Base-by-base conservation (phyloP, 2,329 filamentous ascomycete genomes). In the Penicillium sp. region DNA sequence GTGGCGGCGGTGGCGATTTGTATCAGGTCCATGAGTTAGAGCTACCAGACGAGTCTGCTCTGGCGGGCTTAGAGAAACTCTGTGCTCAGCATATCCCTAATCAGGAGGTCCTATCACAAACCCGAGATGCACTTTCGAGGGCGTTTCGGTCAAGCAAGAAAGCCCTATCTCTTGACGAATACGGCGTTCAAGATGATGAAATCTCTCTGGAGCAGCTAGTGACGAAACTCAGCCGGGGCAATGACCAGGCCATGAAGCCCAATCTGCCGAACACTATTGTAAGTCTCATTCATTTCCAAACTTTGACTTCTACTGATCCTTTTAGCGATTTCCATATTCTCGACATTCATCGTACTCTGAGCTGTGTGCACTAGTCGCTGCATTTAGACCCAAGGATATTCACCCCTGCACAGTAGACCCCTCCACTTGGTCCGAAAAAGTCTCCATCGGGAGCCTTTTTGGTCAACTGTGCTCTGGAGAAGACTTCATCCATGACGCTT, bases 321-420 rank as follows among this genome's bases (percentile, higher is more conserved):
- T 14, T 33, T 45, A 77, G 78, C 80, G 77, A 21, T 97, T 96
- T 63, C 90, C 93, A 0, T 97, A 93, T 68, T 93, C 93, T 0
- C 84, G 93, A 1, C 93, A 98, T 72, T 96, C 93, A 0, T 96
- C 91, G 0, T 93, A 95, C 58, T 78, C 80, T 0, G 93, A 97
- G 70, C 82, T 96, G 3, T 89, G 90, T 61, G 76, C 86, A 52
- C 76, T 97, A 1, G 80, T 96, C 1, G 71, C 79, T 3, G 79
- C 81, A 0, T 90, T 97, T 65, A 83, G 78, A 27, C 92, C 92
- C 0, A 84, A 77, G 46, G 91, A 97, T 65, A 79, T 97, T 2
- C 90, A 89, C 78, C 91, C 93, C 0, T 96, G 92, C 68, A 96
- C 91, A 0, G 85, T 89, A 1, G 82, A 91, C 58, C 74, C 82